These are phyloP conservation scores for Psophocarpus tetragonolobus DNA, from an alignment of 306 rosid genomes.

Conservation along the genomic window DNA sequence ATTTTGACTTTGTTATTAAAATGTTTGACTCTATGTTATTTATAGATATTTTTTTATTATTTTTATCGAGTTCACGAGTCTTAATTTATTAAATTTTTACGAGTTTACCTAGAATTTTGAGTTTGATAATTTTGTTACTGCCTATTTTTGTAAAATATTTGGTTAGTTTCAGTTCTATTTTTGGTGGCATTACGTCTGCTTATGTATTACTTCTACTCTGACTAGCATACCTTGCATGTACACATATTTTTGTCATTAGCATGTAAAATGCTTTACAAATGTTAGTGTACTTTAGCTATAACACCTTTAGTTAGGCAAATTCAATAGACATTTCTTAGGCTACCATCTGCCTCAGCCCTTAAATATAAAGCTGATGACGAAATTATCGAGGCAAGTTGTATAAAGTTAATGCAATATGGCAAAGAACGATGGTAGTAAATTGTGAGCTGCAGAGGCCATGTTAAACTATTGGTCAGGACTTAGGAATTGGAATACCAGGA, in stretches of 20 bases:
- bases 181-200: not conserved
- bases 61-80: no score
- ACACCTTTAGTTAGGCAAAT: not conserved
- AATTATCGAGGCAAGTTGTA: not conserved
- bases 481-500: not conserved
- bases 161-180: not conserved
- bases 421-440: not conserved
- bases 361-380: not conserved
- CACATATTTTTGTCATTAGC: not conserved
- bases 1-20: no score
- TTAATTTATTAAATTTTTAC: no score
- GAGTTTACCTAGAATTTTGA: no score
- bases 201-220: not conserved
- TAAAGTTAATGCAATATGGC: not conserved
- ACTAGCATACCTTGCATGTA: not conserved
- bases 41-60: no score
- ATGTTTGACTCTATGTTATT: no score
- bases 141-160: not conserved
- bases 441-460: not conserved
- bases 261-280: not conserved
- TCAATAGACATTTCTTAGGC: not conserved
- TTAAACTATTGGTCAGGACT: not conserved
- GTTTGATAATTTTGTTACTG: no score
- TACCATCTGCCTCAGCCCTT: not conserved
- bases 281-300: not conserved